Evolutionary conservation across 768 basidiomycete species (phyloP), one percentile per base, ranked within the genome.

Genomic region (Lyophyllum atratum): DNA sequence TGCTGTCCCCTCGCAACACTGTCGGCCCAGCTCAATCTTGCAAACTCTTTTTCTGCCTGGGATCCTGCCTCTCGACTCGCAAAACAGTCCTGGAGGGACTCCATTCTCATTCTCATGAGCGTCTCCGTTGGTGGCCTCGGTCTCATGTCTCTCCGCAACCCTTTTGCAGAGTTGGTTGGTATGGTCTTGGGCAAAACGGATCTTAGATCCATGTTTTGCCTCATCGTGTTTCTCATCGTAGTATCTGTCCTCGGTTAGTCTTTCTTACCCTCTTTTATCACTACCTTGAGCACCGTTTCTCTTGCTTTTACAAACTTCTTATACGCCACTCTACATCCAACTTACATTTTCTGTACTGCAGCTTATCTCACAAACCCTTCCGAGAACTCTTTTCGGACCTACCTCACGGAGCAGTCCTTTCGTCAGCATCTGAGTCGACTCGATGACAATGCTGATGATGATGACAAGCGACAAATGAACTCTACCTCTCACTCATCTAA

Each of bases 321-420:
- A 37, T 49, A 52, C 54, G 55, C 56, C 53, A 57, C 49, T 44
- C 22, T 60, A 19, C 56, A 49, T 26, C 62, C 53, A 34, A 54
- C 55, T 64, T 54, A 39, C 55, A 55, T 49, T 54, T 56, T 59
- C 42, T 51, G 46, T 49, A 7, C 25, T 26, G 2, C 76, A 98
- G 96, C 95, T 47, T 94, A 94, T 78, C 84, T 95, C 69, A 93
- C 94, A 31, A 98, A 98, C 72, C 96, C 96, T 22, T 86, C 89
- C 54, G 95, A 98, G 73, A 87, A 87, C 46, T 94, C 94, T 7
- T 98, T 99, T 74, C 87, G 95, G 51, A 81, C 93, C 19, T 95
- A 93, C 75, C 87, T 98, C 63, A 98, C 95, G n/a, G 95, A 97
- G 68, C 92, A 92, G 68, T 95, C 94, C 24, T 98, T 99, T 72